Percentiles rank a stretch among this genome's conserved stretches.
These are phyloP conservation scores for Mortierella sp. DNA, from an alignment of 371 early-diverging fungal genomes.

Conservation along the genomic window DNA sequence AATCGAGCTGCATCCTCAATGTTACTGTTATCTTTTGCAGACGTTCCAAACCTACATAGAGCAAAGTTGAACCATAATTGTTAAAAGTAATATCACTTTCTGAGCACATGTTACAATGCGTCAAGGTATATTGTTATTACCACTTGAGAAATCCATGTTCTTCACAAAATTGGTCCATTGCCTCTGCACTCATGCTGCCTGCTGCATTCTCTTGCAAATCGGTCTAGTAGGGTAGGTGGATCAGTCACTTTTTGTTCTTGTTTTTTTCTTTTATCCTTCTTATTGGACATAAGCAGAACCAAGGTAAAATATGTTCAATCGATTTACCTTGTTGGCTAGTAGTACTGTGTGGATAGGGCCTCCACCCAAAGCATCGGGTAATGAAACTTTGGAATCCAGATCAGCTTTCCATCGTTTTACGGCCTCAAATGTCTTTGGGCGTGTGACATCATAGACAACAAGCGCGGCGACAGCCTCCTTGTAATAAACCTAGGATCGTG, in stretches of 20 bases:
- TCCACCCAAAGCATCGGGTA: constrained; percentile 65
- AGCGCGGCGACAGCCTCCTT: constrained; percentile 84
- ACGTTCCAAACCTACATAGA: constrained; percentile 69
- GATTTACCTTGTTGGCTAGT: constrained; percentile 73
- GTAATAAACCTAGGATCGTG: constrained; percentile 71
- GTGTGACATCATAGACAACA: constrained; percentile 83
- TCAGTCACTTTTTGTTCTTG: not conserved
- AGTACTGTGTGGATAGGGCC: constrained; percentile 72
- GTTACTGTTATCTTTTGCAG: constrained; percentile 77
- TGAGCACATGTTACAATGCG: not conserved
- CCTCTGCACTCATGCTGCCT: constrained; percentile 41
- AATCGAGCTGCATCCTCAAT: constrained; percentile 73
- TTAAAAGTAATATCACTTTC: not conserved
- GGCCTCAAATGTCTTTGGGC: constrained; percentile 78
- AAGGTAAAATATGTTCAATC: constrained; percentile 33
- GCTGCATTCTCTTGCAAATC: constrained; percentile 38
- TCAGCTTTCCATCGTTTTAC: constrained; percentile 82
- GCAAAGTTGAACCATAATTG: not conserved
- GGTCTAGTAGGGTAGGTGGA: constrained; percentile 5
- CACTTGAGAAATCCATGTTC: constrained; percentile 71
- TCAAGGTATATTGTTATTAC: constrained; percentile 25
- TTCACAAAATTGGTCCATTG: constrained; percentile 66
- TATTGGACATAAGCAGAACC: not conserved
- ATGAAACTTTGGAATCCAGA: constrained; percentile 70
- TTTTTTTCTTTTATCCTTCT: not conserved